Evolutionary conservation across 495 filamentous ascomycete genomes (phyloP), one percentile per base, ranked within the genome.

Genomic region (Elasticomyces elasticus): DNA sequence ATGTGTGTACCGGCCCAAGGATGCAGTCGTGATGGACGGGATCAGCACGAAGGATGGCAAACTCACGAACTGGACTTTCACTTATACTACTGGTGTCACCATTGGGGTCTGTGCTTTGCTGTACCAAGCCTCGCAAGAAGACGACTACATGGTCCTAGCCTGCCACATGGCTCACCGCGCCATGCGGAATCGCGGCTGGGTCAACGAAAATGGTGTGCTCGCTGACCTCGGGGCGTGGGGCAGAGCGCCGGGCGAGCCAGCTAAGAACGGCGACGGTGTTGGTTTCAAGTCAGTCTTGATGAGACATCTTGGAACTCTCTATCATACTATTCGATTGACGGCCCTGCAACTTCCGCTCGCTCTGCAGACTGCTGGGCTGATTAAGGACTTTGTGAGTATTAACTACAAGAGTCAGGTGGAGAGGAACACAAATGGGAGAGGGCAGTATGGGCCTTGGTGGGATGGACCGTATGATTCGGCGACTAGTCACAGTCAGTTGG

Each of bases 371-470:
- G 47, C 33, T 5, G 44, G 11, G 12, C 30, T 56, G 48, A 49
- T 61, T 20, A 42, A 30, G 35, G 37, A 5, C 26, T 61, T 61
- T 33, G 24, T 61, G 19, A 22, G 51, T 26, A 49, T 61, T 31
- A 56, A 61, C 20, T 50, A 52, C 35, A n/a, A 42, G 17, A 50
- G 30, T 22, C 58, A 56, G 42, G 15, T 25, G 31, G 19, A 50
- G 17, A 13, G 43, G 1, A 61, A 61, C 30, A 52, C 53, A 17
- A 54, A 61, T 45, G 54, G 54, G 6, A 57, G 50, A 31, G 47
- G 41, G 20, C 53, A 54, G 44, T 61, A 61, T 57, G 58, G 58
- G 11, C 58, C 58, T 10, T 61, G 58, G 58, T 61, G 58, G 58
- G 41, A 49, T 38, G 58, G 58, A 7, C 58, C 58, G 19, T 56